Evolutionary conservation across 495 filamentous ascomycete species (phyloP).

Genomic region (Neurospora sp.): DNA sequence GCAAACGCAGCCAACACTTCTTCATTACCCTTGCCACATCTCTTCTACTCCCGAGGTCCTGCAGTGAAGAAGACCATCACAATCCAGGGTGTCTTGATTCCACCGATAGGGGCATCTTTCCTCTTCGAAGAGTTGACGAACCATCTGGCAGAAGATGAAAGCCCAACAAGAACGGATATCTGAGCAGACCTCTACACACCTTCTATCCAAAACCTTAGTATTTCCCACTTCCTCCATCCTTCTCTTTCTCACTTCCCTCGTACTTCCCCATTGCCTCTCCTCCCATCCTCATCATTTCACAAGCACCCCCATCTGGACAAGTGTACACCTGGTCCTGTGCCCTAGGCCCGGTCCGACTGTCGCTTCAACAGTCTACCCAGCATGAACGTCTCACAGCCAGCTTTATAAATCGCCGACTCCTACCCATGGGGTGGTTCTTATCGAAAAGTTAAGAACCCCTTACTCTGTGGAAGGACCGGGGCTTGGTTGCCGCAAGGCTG

Average conservation of each 20-base stretch:
- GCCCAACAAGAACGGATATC: slow-evolving; percentile 34
- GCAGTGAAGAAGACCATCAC: slow-evolving; percentile 9
- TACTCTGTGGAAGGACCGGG: neutral
- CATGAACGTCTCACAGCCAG: neutral
- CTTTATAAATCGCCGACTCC: neutral
- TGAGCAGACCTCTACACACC: slow-evolving; percentile 19
- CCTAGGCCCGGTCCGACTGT: neutral
- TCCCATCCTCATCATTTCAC: neutral
- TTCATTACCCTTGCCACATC: neutral
- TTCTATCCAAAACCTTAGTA: no score
- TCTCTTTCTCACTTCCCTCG: neutral
- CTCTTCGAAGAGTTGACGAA: neutral
- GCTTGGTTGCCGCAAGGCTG: neutral
- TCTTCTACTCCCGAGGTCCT: neutral
- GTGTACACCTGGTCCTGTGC: neutral
- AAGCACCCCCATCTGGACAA: neutral
- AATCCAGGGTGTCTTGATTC: neutral
- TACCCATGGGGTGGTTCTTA: neutral
- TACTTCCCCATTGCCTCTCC: neutral
- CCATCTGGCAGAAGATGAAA: slow-evolving; percentile 17
- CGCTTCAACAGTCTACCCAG: neutral
- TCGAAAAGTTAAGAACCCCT: neutral
- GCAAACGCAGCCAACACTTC: neutral
- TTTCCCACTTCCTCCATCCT: no score
- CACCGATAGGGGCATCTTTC: neutral